A percentile compares a stretch with the other conserved stretches of the same genome.
Evolutionary conservation across 805 yeast genomes (phyloP).

Genomic region (Ogataea neopini): DNA sequence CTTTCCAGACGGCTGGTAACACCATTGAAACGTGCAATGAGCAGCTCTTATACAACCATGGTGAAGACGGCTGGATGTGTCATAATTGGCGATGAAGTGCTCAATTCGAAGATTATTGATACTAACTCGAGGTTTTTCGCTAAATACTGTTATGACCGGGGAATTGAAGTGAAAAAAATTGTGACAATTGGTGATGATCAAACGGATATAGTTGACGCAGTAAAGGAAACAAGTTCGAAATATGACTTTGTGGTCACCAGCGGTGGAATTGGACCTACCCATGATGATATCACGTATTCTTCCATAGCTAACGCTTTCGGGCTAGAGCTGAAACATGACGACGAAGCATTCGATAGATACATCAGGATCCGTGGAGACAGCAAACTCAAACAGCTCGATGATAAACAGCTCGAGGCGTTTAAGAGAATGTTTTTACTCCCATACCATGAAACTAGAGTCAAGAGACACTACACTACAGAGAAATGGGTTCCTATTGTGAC

Average conservation of each 20-base stretch:
- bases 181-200: slow-evolving; percentile 78
- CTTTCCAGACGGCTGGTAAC: neutral
- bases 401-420: slow-evolving; percentile 58
- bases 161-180: slow-evolving; percentile 65
- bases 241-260: slow-evolving; percentile 72
- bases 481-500: slow-evolving; percentile 87
- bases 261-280: slow-evolving; percentile 85
- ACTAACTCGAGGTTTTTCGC: slow-evolving; percentile 77
- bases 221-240: slow-evolving; percentile 43
- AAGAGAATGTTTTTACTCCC: slow-evolving; percentile 84
- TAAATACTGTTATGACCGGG: slow-evolving; percentile 62
- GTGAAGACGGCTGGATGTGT: slow-evolving; percentile 47
- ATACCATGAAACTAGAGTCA: slow-evolving; percentile 33
- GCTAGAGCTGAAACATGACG: slow-evolving; percentile 52
- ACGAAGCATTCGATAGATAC: slow-evolving; percentile 64
- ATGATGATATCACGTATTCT: slow-evolving; percentile 84
- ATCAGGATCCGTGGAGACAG: slow-evolving; percentile 40
- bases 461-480: slow-evolving; percentile 48
- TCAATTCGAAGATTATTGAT: slow-evolving; percentile 82
- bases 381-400: slow-evolving; percentile 34
- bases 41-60: neutral
- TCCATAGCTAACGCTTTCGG: slow-evolving; percentile 66
- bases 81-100: slow-evolving; percentile 84
- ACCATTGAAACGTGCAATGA: neutral
- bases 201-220: slow-evolving; percentile 58